phyloP scores from a whole-genome alignment of 1,139 yeast species.

The Zygosaccharomyces pseudobailii region DNA sequence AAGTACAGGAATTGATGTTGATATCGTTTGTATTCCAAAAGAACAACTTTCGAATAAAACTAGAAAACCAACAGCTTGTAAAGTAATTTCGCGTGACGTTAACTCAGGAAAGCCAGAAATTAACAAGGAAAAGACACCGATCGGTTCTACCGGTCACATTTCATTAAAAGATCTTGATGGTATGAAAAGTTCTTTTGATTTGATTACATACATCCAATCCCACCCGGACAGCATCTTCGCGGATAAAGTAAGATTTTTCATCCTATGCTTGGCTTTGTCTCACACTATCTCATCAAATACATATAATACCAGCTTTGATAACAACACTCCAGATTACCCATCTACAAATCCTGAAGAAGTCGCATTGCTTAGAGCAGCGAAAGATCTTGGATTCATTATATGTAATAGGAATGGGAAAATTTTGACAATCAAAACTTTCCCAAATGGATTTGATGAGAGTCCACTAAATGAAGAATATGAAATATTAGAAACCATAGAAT shows the following conservation, averaged over 20 bases:
- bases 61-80: conserved; percentile 37
- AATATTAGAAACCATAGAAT: conserved; percentile 76
- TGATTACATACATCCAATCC: conserved; percentile 62
- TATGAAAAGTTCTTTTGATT: conserved; percentile 52
- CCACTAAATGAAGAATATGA: conserved; percentile 67
- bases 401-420: conserved; percentile 57
- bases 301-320: conserved; percentile 28
- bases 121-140: too few species aligned
- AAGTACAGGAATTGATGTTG: too few species aligned
- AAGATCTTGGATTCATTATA: conserved; percentile 86
- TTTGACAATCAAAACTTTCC: conserved; percentile 70
- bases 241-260: conserved; percentile 68
- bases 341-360: conserved; percentile 96
- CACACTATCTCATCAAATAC: conserved; percentile 81
- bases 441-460: conserved; percentile 65
- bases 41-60: neutral
- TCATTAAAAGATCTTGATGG: conserved; percentile 9
- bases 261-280: conserved; percentile 78
- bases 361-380: conserved; percentile 89
- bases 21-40: too few species aligned
- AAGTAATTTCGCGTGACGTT: conserved; percentile 36
- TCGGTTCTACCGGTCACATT: too few species aligned
- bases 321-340: conserved; percentile 61
- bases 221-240: conserved; percentile 71
- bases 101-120: conserved; percentile 46